Evolutionary conservation across 2,329 filamentous ascomycete genomes (phyloP), one percentile per base, ranked within the genome.

Genomic region (Aspergillus vadensis): DNA sequence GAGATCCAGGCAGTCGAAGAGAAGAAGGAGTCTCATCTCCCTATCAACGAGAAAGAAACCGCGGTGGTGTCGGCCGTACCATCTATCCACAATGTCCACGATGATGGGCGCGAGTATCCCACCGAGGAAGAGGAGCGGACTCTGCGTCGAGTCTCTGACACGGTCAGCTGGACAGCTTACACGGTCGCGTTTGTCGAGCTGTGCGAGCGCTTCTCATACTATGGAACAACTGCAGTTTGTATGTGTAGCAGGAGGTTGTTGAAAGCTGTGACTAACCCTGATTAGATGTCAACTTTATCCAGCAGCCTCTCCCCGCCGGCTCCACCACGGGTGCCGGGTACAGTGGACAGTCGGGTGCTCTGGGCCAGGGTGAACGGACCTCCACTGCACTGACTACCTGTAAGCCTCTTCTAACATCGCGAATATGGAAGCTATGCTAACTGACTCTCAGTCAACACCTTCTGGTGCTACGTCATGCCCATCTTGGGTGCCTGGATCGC

Each of bases 141-240:
- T 19, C 68, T 79, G 7, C 76, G 74, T 43, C 74, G 76, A 57
- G 71, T 79, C 7, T 54, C 74, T 8, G 74, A 69, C 23, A 67
- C 66, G 4, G 85, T 92, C 62, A 86, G 86, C 54, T 87, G 84
- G 83, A 78, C 82, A 59, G 85, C 88, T 58, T 92, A 87, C 77
- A 87, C 86, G 32, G 85, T 92, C 63, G 89, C 88, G 53, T 87
- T 91, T 63, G 85, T 90, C 59, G 90, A 92, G 76, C 79, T 91
- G 57, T 90, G 87, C 77, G 90, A 92, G 78, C 86, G 90, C 48
- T 91, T 91, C 76, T 89, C 87, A 12, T 92, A 91, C 83, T 91
- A 91, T 72, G 90, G 90, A 59, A 88, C 87, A 5, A 83, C 85
- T 52, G 83, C 88, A 32, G 80, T 91, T 30, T 90, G 88, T 84